These are phyloP conservation scores for Barnettozyma botsteinii DNA, from an alignment of 805 yeast species.

Conservation along the genomic window DNA sequence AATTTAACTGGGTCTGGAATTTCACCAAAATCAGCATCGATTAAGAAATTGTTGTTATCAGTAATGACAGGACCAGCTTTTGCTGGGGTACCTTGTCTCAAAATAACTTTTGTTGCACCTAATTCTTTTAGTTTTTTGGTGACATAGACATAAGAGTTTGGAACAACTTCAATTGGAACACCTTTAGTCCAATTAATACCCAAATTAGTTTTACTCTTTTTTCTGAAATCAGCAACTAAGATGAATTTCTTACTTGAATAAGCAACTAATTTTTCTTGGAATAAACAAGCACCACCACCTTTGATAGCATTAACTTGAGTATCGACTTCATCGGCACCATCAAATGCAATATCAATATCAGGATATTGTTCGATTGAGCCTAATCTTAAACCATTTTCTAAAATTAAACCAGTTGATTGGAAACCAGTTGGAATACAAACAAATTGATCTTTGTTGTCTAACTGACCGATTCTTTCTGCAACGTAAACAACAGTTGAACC, in stretches of 20 bases:
- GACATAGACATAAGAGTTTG: conserved; percentile 78
- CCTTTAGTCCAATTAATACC: conserved; percentile 87
- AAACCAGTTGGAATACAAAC: conserved; percentile 95
- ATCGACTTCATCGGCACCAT: conserved; percentile 98
- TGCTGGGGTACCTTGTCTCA: conserved; percentile 83
- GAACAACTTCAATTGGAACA: conserved; percentile 93
- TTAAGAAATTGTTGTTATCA: conserved; percentile 88
- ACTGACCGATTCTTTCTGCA: conserved; percentile 86
- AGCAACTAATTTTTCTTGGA: conserved; percentile 95
- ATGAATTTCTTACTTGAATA: conserved; percentile 69
- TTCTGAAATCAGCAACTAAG: conserved; percentile 89
- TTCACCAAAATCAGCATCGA: conserved; percentile 89
- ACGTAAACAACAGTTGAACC: conserved; percentile 97
- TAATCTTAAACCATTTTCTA: conserved; percentile 70
- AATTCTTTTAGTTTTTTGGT: conserved; percentile 50
- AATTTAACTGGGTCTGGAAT: conserved; percentile 47
- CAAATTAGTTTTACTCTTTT: conserved; percentile 58
- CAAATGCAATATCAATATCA: conserved; percentile 85
- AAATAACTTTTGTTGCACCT: conserved; percentile 57
- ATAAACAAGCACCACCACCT: conserved; percentile 98
- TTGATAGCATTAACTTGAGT: conserved; percentile 75
- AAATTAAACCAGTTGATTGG: conserved; percentile 83
- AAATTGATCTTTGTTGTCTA: conserved; percentile 45
- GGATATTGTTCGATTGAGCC: conserved; percentile 84
- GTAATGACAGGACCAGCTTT: conserved; percentile 98